Evolutionary conservation across 306 rosid species (phyloP).

Genomic region (Gleditsia sinensis): DNA sequence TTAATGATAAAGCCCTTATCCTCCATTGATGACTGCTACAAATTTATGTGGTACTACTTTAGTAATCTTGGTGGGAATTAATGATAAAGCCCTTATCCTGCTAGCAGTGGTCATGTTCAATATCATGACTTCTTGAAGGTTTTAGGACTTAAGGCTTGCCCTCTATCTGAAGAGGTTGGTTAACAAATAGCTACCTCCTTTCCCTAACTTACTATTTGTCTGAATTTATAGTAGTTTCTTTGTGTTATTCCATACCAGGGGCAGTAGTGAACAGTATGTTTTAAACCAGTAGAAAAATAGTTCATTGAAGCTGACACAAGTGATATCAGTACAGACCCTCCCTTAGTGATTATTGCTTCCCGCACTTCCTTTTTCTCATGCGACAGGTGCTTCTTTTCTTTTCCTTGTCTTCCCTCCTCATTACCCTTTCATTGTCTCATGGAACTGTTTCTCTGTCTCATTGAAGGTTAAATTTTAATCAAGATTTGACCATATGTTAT

Average conservation of each 20-base stretch:
- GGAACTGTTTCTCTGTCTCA: background rate
- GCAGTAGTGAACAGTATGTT: background rate
- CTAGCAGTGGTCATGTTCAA: constrained; percentile 76
- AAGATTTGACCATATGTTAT: constrained; percentile 1
- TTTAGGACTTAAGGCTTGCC: constrained; percentile 69
- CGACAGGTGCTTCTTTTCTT: background rate
- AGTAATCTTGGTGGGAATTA: constrained; percentile 24
- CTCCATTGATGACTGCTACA: constrained; percentile 11
- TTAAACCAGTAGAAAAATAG: background rate
- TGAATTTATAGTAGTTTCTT: background rate
- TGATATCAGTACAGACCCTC: background rate
- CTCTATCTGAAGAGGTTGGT: constrained; percentile 76
- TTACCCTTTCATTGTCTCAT: background rate
- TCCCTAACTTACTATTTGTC: background rate
- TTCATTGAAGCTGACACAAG: background rate
- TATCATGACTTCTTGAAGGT: constrained; percentile 72
- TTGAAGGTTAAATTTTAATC: background rate
- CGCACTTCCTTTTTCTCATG: background rate
- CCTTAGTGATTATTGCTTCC: background rate
- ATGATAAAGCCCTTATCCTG: constrained; percentile 25
- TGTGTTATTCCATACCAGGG: background rate
- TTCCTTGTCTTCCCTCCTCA: background rate
- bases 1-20: too few relatives aligned
- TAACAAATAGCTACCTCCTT: constrained; percentile 8
- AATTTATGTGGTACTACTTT: background rate